Base-by-base conservation (phyloP, 2,329 filamentous ascomycete species). In the Cladosporium colombiae region DNA sequence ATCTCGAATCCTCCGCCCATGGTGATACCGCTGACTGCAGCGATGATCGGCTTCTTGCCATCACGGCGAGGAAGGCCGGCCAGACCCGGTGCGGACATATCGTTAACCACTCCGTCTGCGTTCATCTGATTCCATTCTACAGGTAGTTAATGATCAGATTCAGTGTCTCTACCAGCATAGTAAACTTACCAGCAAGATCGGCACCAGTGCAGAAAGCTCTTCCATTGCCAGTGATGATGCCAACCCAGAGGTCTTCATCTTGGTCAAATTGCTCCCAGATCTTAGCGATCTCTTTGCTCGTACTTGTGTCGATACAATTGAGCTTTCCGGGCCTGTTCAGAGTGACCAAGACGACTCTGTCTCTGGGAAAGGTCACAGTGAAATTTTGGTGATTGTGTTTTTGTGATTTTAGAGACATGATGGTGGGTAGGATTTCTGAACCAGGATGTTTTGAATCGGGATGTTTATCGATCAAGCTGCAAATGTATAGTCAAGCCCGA, bases 31-130 rank as follows among this genome's bases (percentile, higher is more conserved):
- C 87, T 88, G 3, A 87, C 84, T 2, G 85, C 85, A 10, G 84
- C 85, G 72, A 88, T 85, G 55, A 88, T 80, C 1, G 85, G 85
- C 74, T 88, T 88, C 78, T 86, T 87, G 0, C 87, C 87, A 14
- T 75, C 75, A 14, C 87, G 79, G 49, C 83, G 78, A 49, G 83
- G 85, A 16, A 89, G 73, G 0, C 85, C 87, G 44, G 79, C 82
- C 71, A 87, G 86, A 0, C 86, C 86, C 1, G 77, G 76, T 27
- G 71, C 70, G 13, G 68, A 58, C 71, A 74, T 73, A 53, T 69
- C 68, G 62, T 72, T 73, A 35, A 69, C 68, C 18, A 70, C 67
- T 13, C 71, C 70, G 18, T 62, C 57, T 62, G 60, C 60, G 66
- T 70, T 70, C 68, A 70, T 68, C 25, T 66, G 60, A 55, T 75